Conservation (phyloP, 129 eudicot species). For the Tagetes patula region DNA sequence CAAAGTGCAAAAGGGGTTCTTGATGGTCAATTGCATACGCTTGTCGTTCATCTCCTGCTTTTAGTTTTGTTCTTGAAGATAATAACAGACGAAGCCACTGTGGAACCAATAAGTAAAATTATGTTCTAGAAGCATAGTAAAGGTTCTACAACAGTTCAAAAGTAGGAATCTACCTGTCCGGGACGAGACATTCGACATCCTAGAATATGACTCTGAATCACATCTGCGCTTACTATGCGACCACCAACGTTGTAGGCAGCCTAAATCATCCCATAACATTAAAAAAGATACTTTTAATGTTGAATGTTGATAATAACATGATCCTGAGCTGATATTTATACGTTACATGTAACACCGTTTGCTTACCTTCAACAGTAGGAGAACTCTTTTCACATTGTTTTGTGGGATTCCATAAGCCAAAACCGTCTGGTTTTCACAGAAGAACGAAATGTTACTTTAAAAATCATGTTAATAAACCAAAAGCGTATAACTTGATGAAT, state of each 20-base stretch:
- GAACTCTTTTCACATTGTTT: slow-evolving; percentile 79
- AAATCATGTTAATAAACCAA: background rate
- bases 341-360: background rate
- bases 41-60: slow-evolving; percentile 76
- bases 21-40: slow-evolving; percentile 65
- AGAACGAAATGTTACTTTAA: background rate
- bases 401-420: slow-evolving; percentile 95
- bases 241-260: slow-evolving; percentile 96
- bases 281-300: background rate
- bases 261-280: slow-evolving; percentile 37
- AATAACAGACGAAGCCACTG: slow-evolving; percentile 74
- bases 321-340: background rate
- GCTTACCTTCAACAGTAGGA: slow-evolving; percentile 78
- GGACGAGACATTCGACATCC: slow-evolving; percentile 95
- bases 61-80: slow-evolving; percentile 75
- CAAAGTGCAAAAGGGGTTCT: slow-evolving; percentile 93
- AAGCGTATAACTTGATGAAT: background rate
- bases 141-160: background rate
- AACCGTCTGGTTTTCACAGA: slow-evolving; percentile 55
- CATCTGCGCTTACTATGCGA: slow-evolving; percentile 81
- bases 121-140: background rate
- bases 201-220: slow-evolving; percentile 71
- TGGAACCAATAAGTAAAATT: slow-evolving; percentile 1
- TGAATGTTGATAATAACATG: background rate
- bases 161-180: slow-evolving; percentile 65